Conservation (phyloP, 2,329 filamentous ascomycete genomes). For the Hypoxylon sp. region DNA sequence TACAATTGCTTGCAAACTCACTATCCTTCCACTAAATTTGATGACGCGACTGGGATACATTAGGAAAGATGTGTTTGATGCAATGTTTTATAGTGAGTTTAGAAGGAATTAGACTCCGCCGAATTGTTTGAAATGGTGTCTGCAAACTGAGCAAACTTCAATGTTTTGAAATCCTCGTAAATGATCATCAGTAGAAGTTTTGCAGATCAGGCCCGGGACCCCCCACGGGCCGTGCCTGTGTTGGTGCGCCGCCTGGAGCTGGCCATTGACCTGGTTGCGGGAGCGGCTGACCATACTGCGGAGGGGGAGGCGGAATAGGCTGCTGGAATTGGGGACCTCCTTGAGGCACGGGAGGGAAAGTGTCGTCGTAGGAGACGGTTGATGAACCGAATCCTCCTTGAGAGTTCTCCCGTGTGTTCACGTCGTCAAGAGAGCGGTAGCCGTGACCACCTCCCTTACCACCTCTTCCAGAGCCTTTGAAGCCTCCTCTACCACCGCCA, state of each 20-base stretch:
- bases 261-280: conserved; percentile 48
- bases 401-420: conserved; percentile 64
- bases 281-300: conserved; percentile 44
- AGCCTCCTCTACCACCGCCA: conserved; percentile 56
- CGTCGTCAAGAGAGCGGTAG: conserved; percentile 79
- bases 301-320: conserved; percentile 22
- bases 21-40: neutral
- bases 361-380: conserved; percentile 64
- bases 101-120: neutral
- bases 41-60: neutral
- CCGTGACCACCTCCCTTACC: conserved; percentile 53
- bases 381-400: conserved; percentile 59
- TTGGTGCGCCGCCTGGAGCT: conserved; percentile 35
- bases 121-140: neutral
- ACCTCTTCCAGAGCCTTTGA: conserved; percentile 54
- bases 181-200: conserved; percentile 57
- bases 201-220: conserved; percentile 56
- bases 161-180: neutral
- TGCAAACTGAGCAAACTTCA: neutral
- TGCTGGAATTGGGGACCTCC: conserved; percentile 38
- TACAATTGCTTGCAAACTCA: conserved; percentile 1
- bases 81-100: neutral
- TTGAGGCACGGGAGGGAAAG: conserved; percentile 52
- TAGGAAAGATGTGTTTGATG: neutral
- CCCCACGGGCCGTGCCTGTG: conserved; percentile 34